Conservation (phyloP, 495 filamentous ascomycete species). For the Stereocaulon alpinum region DNA sequence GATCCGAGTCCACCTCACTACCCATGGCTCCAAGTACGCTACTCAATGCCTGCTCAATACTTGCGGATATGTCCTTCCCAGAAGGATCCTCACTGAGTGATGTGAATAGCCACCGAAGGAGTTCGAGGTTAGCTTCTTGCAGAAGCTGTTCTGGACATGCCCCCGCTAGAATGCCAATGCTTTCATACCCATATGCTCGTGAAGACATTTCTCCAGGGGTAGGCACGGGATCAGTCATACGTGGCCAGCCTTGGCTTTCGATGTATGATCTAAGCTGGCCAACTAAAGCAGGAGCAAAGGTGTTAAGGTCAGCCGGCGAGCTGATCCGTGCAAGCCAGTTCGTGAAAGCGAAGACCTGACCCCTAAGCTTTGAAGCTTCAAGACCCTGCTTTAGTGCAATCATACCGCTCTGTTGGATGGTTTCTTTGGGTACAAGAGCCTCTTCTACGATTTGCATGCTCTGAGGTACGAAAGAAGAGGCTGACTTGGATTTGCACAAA, state of each 20-base stretch:
- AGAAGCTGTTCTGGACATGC: conserved; percentile 40
- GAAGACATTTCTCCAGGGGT: conserved; percentile 42
- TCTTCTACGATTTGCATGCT: conserved; percentile 61
- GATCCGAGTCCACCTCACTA: conserved; percentile 33
- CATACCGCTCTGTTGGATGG: conserved; percentile 27
- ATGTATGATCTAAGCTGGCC: conserved; percentile 63
- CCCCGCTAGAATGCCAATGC: conserved; percentile 62
- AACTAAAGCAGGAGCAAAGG: conserved; percentile 62
- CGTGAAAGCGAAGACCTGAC: conserved; percentile 78
- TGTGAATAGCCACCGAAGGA: conserved; percentile 69
- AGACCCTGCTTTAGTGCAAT: conserved; percentile 44
- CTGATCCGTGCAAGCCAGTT: conserved; percentile 79
- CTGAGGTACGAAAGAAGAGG: conserved; percentile 52
- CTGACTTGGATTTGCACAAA: conserved; percentile 63
- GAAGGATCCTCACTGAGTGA: conserved; percentile 73
- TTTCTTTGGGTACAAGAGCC: conserved; percentile 38
- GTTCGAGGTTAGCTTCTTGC: conserved; percentile 44
- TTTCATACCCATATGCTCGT: conserved; percentile 71
- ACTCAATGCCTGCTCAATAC: conserved; percentile 79
- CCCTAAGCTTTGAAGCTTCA: conserved; percentile 63
- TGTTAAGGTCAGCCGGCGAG: conserved; percentile 43
- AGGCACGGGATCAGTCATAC: conserved; percentile 43
- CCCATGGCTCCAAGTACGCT: conserved; percentile 56
- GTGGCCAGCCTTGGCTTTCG: conserved; percentile 75
- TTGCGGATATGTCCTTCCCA: conserved; percentile 63